Percentiles rank a stretch among this genome's conserved stretches.
phyloP scores from a whole-genome alignment of 352 stramenopile genomes.

The Globisporangium takayamanum region DNA sequence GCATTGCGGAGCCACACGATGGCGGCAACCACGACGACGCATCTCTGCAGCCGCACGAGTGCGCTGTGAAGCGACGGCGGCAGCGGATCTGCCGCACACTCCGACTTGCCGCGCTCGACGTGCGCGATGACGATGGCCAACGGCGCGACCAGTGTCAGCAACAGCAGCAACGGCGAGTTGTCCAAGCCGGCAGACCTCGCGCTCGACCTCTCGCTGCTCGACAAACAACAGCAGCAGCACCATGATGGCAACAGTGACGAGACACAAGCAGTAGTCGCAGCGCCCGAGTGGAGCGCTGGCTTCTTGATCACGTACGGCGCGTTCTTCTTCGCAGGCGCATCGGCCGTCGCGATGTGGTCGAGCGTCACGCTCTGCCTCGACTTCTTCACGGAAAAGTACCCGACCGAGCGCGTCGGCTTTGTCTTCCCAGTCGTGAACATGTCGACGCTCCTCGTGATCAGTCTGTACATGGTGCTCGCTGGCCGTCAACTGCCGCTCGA shows the following conservation, averaged over 20 bases:
- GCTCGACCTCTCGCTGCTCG: conserved; percentile 2
- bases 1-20: too few species aligned
- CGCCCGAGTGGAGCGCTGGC: conserved; percentile 20
- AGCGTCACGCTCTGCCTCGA: conserved; percentile 71
- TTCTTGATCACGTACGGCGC: conserved; percentile 63
- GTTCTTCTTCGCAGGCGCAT: conserved; percentile 73
- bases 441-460: conserved; percentile 73
- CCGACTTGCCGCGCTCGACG: not conserved
- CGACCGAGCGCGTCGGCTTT: conserved; percentile 59
- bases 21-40: too few species aligned
- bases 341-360: conserved; percentile 70
- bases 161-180: too few species aligned
- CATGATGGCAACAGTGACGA: not conserved
- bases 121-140: not conserved
- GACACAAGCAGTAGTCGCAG: not conserved
- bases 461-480: conserved; percentile 73
- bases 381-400: conserved; percentile 61
- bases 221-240: conserved; percentile 5
- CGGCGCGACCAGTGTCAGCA: not conserved
- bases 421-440: conserved; percentile 83
- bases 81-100: not conserved
- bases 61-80: too few species aligned
- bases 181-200: not conserved
- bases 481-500: conserved; percentile 58
- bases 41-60: too few species aligned